Evolutionary conservation across 1,284 basidiomycete species (phyloP), one percentile per base, ranked within the genome.

Genomic region (Athelia sp.): DNA sequence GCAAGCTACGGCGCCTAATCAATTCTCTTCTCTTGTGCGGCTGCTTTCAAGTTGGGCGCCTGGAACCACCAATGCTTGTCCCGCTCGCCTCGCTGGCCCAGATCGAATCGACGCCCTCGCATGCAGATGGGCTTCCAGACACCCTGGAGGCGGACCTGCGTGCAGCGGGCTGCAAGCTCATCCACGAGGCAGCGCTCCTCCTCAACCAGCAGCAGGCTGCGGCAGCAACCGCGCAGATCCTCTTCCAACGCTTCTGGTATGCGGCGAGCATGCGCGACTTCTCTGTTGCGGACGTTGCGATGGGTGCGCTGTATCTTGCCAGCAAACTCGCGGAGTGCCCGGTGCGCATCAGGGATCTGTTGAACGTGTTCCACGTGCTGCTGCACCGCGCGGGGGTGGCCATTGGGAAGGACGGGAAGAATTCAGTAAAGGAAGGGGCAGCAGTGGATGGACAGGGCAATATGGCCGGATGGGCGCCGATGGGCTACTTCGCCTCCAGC

Each of bases 221-320:
- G 6, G 91, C 97, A 58, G 93, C 96, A 3, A 93, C 93, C 0
- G 97, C 97, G 0, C 95, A 98, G 64, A 93, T 98, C 35, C 71
- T 99, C 3, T 96, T 96, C 64, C 96, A 99, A 56, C 78, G 96
- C 24, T 99, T 99, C 75, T 99, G 88, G 90, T 98, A 84, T 70
- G 92, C 97, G 15, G 87, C 90, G 3, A 97, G 94, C 3, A 84
- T 99, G 82, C 87, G 88, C 6, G 26, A 29, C 26, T 29, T 45
- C 11, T 22, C 22, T 36, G 9, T 34, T 15, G 59, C 96, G 93
- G 93, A 98, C 62, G 81, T 97, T 46, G 88, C 87, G 13, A 93
- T 97, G 81, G 94, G 94, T 11, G 84, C 91, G 0, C 78, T 99
- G 14, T 97, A 95, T 63, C 82, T 99, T 45, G 90, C 94, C 0